Evolutionary conservation across 805 yeast species (phyloP), one percentile per base, ranked within the genome.

Genomic region (Clavispora phyllophila): DNA sequence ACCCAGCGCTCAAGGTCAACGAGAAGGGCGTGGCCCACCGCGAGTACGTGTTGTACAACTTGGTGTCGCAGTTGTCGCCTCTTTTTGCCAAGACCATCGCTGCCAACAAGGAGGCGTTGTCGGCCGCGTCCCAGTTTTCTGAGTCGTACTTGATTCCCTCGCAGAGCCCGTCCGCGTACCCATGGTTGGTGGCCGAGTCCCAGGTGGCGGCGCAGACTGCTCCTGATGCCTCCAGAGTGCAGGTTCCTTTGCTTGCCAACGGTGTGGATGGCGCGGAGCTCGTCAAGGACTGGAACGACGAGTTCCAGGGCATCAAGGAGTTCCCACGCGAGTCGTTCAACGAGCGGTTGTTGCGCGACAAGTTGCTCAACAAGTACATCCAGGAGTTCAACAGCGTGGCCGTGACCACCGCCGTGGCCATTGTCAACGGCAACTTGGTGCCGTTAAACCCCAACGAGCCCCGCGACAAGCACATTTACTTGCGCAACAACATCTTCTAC

Each of bases 251-350:
- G 39, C 65, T 81, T 35, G 54, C 63, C 34, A 75, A 77, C 49
- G 86, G 86, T 29, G 70, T 74, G 19, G 84, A 79, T 49, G 84
- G 82, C 33, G 73, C 76, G 23, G 82, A 76, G 39, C 59, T 66
- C 17, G 63, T 67, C 33, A 82, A 82, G 55, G 96, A 91, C 55
- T 90, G 95, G 86, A 89, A 89, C 61, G 96, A 85, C 51, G 97
- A 93, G 54, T 81, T 81, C 57, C 98, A 93, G 68, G 73, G 87
- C 3, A 73, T 87, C 37, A 78, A 80, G 48, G 96, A 89, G 50
- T 72, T 88, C 47, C 80, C 88, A 25, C 68, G 72, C 27, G 57
- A 70, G 2, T 61, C 76, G 19, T 63, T 87, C 41, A 77, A 76
- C 42, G 89, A 86, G 47, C 76, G 90, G 48, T 71, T 88, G 38